Evolutionary conservation across 2,329 filamentous ascomycete genomes (phyloP).

Genomic region (Proliferodiscus dingleyae): DNA sequence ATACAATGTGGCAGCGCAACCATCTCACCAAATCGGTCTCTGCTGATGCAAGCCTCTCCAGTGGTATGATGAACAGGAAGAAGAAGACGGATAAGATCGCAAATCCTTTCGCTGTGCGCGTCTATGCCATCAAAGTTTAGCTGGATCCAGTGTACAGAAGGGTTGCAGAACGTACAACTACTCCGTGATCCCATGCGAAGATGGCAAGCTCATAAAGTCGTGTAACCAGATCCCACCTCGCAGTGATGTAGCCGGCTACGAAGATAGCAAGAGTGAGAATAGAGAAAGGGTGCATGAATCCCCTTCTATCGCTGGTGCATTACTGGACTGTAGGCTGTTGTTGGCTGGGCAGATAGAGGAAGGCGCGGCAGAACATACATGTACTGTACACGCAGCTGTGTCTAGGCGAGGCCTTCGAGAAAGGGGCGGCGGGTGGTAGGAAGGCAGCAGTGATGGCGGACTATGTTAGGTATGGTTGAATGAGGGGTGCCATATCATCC

Average conservation of each 20-base stretch:
- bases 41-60: constrained; percentile 73
- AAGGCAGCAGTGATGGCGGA: no score
- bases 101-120: constrained; percentile 82
- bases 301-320: constrained; percentile 29
- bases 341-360: constrained; percentile 1
- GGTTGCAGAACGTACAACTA: constrained; percentile 64
- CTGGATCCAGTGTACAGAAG: background rate
- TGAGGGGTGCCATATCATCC: constrained; percentile 14
- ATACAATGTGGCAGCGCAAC: constrained; percentile 17
- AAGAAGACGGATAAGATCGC: constrained; percentile 78
- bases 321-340: constrained; percentile 13
- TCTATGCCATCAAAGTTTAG: constrained; percentile 44
- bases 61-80: constrained; percentile 75
- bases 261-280: constrained; percentile 95
- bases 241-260: constrained; percentile 98
- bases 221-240: constrained; percentile 96
- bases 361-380: constrained; percentile 3
- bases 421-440: no score
- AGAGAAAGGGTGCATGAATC: constrained; percentile 91
- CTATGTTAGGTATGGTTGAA: constrained; percentile 1
- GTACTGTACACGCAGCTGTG: no score
- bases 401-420: no score
- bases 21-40: constrained; percentile 70
- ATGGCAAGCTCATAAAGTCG: constrained; percentile 94
- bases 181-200: constrained; percentile 98